phyloP scores from a whole-genome alignment of 1,284 basidiomycete species.

The Ustilago lituana region DNA sequence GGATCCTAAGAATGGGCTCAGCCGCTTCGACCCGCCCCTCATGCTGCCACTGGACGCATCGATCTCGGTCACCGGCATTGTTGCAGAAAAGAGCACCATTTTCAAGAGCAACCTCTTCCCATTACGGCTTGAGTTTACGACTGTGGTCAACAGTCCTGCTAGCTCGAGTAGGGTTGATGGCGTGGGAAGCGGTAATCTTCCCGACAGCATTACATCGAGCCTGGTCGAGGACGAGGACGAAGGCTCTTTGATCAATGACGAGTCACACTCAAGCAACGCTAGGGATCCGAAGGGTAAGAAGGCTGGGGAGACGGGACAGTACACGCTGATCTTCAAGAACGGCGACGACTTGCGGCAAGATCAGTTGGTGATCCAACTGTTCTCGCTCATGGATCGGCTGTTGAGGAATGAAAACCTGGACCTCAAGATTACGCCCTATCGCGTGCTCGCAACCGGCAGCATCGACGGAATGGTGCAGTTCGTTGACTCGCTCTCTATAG shows the following conservation, averaged over 20 bases:
- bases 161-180: background rate
- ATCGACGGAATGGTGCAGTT: conserved; percentile 96
- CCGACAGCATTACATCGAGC: conserved; percentile 40
- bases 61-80: conserved; percentile 82
- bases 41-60: conserved; percentile 85
- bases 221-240: conserved; percentile 21
- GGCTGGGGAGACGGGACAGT: conserved; percentile 66
- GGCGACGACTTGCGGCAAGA: conserved; percentile 98
- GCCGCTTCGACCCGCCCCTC: conserved; percentile 50
- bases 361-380: conserved; percentile 94
- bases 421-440: conserved; percentile 89
- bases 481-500: conserved; percentile 92
- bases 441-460: conserved; percentile 90
- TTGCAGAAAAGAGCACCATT: conserved; percentile 88
- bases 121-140: conserved; percentile 81
- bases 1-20: conserved; percentile 80
- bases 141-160: background rate
- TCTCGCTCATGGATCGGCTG: conserved; percentile 95
- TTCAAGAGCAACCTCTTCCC: conserved; percentile 98
- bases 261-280: background rate
- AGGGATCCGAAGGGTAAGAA: conserved; percentile 13
- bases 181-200: conserved; percentile 8
- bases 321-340: conserved; percentile 97
- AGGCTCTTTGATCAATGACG: conserved; percentile 14
- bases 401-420: conserved; percentile 95